Evolutionary conservation across 2,329 filamentous ascomycete species (phyloP).

Genomic region (Chrysosporium keratinophilum): DNA sequence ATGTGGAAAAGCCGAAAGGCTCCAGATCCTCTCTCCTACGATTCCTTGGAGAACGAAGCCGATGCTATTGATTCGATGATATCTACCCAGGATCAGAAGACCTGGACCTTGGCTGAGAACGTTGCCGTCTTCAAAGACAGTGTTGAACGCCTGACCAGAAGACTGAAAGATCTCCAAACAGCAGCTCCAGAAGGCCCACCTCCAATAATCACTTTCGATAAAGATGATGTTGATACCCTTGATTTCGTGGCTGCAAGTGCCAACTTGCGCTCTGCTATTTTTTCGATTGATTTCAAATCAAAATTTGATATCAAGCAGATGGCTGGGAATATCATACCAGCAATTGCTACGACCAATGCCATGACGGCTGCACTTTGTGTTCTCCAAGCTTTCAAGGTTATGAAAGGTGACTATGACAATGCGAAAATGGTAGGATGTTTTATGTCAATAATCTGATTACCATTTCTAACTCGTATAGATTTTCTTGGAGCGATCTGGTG

Average conservation of each 20-base stretch:
- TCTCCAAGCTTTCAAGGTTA: constrained; percentile 81
- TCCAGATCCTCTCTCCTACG: constrained; percentile 63
- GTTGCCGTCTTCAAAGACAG: constrained; percentile 79
- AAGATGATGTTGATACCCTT: constrained; percentile 88
- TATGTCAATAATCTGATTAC: not conserved
- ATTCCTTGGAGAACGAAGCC: constrained; percentile 47
- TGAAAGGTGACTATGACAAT: constrained; percentile 59
- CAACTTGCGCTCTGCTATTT: constrained; percentile 80
- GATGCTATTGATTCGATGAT: constrained; percentile 44
- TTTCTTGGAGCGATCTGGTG: constrained; percentile 61
- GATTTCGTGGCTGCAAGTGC: constrained; percentile 88
- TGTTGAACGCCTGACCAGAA: constrained; percentile 62
- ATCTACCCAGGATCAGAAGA: constrained; percentile 56
- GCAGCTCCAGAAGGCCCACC: constrained; percentile 32
- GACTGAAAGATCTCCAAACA: constrained; percentile 55
- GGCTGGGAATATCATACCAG: constrained; percentile 98
- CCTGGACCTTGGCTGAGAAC: constrained; percentile 78
- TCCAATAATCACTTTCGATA: constrained; percentile 78
- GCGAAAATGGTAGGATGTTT: constrained; percentile 57
- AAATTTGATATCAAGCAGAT: constrained; percentile 98
- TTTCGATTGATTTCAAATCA: constrained; percentile 76
- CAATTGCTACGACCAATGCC: constrained; percentile 95
- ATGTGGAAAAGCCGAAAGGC: constrained; percentile 85
- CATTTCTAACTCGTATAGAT: constrained; percentile 40
- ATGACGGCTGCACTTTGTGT: constrained; percentile 91